Evolutionary conservation across 1,284 basidiomycete genomes (phyloP).

Genomic region (Puccinia hordei): DNA sequence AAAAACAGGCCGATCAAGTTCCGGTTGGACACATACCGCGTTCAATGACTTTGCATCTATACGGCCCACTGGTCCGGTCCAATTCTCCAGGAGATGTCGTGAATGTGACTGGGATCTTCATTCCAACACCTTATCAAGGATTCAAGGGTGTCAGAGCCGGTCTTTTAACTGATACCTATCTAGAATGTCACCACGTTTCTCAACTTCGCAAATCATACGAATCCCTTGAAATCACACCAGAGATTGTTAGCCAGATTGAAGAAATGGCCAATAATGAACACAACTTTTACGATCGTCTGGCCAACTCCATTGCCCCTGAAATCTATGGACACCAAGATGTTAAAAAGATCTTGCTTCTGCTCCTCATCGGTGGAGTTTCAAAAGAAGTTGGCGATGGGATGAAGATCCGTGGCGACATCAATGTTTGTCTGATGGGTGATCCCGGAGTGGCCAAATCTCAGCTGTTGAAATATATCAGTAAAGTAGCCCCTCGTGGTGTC

Average conservation of each 20-base stretch:
- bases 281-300: conserved; percentile 77
- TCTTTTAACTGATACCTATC: conserved; percentile 92
- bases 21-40: conserved; percentile 98
- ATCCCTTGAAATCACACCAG: conserved; percentile 87
- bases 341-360: conserved; percentile 91
- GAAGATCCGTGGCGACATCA: conserved; percentile 98
- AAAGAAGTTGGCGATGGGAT: conserved; percentile 95
- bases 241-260: conserved; percentile 73
- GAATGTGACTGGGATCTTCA: conserved; percentile 83
- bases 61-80: conserved; percentile 81
- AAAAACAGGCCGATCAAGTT: conserved; percentile 86
- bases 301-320: conserved; percentile 84
- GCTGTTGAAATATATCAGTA: conserved; percentile 95
- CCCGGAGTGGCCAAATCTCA: conserved; percentile 99
- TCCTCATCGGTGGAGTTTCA: conserved; percentile 92
- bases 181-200: conserved; percentile 85
- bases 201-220: conserved; percentile 98
- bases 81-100: conserved; percentile 97
- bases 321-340: conserved; percentile 98
- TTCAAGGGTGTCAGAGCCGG: conserved; percentile 89
- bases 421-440: conserved; percentile 98
- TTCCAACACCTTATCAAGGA: conserved; percentile 85
- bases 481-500: conserved; percentile 93
- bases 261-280: conserved; percentile 72
- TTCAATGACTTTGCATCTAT: conserved; percentile 93